Evolutionary conservation across 208 protist genomes (phyloP).

Genomic region (Crithidia bombi): DNA sequence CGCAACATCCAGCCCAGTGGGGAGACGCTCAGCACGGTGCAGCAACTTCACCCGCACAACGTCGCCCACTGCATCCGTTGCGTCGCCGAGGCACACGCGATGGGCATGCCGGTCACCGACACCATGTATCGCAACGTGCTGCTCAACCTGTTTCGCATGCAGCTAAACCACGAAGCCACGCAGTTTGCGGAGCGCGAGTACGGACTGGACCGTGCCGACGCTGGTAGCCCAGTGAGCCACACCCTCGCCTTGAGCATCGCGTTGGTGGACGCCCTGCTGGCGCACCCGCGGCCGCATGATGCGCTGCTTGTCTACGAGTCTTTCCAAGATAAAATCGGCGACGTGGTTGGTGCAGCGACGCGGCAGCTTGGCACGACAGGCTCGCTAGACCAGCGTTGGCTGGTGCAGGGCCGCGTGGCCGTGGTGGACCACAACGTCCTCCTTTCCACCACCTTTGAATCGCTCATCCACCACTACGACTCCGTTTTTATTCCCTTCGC

Average conservation of each 20-base stretch:
- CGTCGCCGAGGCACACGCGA: conserved; percentile 70
- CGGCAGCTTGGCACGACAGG: conserved; percentile 67
- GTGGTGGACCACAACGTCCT: conserved; percentile 89
- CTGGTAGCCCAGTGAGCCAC: conserved; percentile 56
- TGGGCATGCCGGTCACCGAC: conserved; percentile 82
- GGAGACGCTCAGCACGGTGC: conserved; percentile 77
- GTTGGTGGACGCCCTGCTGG: conserved; percentile 75
- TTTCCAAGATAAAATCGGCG: conserved; percentile 67
- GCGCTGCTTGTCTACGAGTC: conserved; percentile 63
- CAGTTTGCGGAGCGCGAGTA: conserved; percentile 77
- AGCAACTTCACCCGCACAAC: conserved; percentile 56
- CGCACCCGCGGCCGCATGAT: conserved; percentile 67
- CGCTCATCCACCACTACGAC: conserved; percentile 85
- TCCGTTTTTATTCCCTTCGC: conserved; percentile 82
- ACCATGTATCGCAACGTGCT: conserved; percentile 81
- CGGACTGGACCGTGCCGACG: conserved; percentile 41
- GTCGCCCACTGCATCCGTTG: conserved; percentile 72
- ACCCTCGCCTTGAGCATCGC: conserved; percentile 69
- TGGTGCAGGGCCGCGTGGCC: conserved; percentile 87
- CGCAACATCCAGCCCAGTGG: conserved; percentile 75
- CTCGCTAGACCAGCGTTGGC: conserved; percentile 72
- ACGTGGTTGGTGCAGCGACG: conserved; percentile 62
- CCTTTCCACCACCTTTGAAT: conserved; percentile 79
- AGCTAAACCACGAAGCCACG: conserved; percentile 80
- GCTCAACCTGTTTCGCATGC: conserved; percentile 58